These are phyloP conservation scores for Phytophthora rubi DNA, from an alignment of 352 stramenopile genomes.

Conservation along the genomic window DNA sequence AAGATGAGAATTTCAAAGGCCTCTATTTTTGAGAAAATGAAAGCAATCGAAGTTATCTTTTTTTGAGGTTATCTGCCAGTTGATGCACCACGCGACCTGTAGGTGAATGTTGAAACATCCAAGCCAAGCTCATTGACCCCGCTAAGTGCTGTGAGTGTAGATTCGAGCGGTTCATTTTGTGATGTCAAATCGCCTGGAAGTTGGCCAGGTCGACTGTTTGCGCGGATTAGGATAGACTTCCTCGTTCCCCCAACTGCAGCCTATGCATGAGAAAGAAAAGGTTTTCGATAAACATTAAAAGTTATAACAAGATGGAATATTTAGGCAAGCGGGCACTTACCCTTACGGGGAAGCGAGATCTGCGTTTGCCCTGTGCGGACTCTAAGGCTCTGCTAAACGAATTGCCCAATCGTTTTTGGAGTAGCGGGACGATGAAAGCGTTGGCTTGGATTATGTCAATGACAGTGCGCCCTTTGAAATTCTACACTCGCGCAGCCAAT, in stretches of 20 bases:
- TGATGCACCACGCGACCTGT: slow-evolving; percentile 39
- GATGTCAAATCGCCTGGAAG: neutral
- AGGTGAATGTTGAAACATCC: slow-evolving; percentile 62
- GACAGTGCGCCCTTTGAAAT: slow-evolving; percentile 58
- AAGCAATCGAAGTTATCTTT: neutral
- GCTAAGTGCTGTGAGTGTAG: slow-evolving; percentile 37
- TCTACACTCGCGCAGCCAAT: slow-evolving; percentile 36
- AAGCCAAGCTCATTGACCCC: slow-evolving; percentile 60
- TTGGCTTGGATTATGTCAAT: slow-evolving; percentile 53
- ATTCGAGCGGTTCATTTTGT: slow-evolving; percentile 16
- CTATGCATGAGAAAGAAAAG: slow-evolving; percentile 2
- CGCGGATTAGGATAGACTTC: slow-evolving; percentile 20
- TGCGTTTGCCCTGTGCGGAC: slow-evolving; percentile 35
- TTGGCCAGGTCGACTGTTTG: slow-evolving; percentile 15
- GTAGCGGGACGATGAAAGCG: slow-evolving; percentile 51
- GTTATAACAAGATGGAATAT: neutral
- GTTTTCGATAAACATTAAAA: neutral
- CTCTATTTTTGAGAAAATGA: neutral
- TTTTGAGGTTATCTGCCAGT: slow-evolving; percentile 10
- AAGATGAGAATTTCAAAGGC: neutral
- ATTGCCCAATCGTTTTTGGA: slow-evolving; percentile 50
- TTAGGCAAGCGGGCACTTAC: slow-evolving; percentile 6
- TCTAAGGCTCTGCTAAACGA: slow-evolving; percentile 32
- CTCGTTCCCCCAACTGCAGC: slow-evolving; percentile 20
- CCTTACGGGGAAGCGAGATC: slow-evolving; percentile 41